Conservation (phyloP, 2,329 filamentous ascomycete genomes). For the Ophiostoma triangulosporum region DNA sequence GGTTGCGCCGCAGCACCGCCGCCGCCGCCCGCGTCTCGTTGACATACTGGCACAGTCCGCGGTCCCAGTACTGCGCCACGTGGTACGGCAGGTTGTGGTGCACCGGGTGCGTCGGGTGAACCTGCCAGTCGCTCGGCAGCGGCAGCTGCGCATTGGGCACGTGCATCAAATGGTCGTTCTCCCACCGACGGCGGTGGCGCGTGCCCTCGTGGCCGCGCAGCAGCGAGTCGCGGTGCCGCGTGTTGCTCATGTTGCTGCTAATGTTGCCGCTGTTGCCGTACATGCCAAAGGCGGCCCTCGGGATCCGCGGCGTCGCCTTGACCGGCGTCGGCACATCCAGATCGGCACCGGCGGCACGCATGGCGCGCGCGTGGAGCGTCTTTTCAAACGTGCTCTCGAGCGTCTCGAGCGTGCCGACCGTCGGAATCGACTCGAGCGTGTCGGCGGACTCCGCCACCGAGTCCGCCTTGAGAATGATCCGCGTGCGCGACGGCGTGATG, state of each 20-base stretch:
- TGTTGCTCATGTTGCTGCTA: slow-evolving; percentile 24
- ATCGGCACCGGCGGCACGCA: neutral
- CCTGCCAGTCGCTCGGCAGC: slow-evolving; percentile 66
- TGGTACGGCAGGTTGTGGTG: slow-evolving; percentile 69
- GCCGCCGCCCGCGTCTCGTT: slow-evolving; percentile 31
- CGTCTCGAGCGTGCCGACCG: neutral
- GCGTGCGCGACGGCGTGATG: slow-evolving; percentile 3
- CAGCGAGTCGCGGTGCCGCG: slow-evolving; percentile 54
- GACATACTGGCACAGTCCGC: slow-evolving; percentile 34
- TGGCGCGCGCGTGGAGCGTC: neutral
- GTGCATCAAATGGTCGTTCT: slow-evolving; percentile 80
- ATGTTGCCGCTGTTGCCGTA: slow-evolving; percentile 11
- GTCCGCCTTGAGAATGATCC: neutral
- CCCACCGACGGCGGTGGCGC: slow-evolving; percentile 76
- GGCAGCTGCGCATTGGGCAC: slow-evolving; percentile 82
- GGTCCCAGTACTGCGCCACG: slow-evolving; percentile 74
- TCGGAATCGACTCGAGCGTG: neutral
- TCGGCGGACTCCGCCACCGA: neutral
- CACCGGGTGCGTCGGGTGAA: slow-evolving; percentile 67
- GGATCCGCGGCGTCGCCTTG: neutral
- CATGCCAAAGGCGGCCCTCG: slow-evolving; percentile 9
- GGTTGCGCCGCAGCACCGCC: slow-evolving; percentile 27
- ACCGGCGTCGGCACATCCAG: slow-evolving; percentile 15
- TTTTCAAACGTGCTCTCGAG: slow-evolving; percentile 2
- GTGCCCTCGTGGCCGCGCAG: slow-evolving; percentile 86